Conservation (phyloP, 2,329 filamentous ascomycete genomes). For the Leptoxyphium fumago region DNA sequence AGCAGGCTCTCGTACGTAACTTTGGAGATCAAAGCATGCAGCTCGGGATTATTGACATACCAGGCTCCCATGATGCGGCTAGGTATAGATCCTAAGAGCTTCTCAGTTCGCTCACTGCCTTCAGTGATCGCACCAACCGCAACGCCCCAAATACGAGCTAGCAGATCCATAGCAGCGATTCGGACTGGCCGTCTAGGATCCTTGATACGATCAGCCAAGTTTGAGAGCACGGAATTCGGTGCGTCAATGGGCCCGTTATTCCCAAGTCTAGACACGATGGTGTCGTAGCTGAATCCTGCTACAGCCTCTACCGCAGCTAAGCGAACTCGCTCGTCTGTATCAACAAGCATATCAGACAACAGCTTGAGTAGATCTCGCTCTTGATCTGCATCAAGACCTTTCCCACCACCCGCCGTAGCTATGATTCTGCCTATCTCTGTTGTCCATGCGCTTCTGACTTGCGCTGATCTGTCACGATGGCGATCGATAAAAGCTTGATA, state of each 20-base stretch:
- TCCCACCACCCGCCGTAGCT: constrained; percentile 79
- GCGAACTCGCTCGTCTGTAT: constrained; percentile 82
- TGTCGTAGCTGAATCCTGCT: constrained; percentile 62
- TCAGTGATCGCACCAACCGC: constrained; percentile 74
- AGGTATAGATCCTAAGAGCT: constrained; percentile 68
- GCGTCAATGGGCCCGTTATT: constrained; percentile 60
- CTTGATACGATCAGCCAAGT: constrained; percentile 73
- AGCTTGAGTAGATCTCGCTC: constrained; percentile 59
- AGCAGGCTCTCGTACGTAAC: constrained; percentile 78
- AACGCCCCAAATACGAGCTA: constrained; percentile 87
- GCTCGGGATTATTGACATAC: constrained; percentile 77
- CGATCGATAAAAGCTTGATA: constrained; percentile 78
- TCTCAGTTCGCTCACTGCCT: constrained; percentile 60
- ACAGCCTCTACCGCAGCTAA: constrained; percentile 78
- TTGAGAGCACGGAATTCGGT: constrained; percentile 62
- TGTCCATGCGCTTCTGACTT: constrained; percentile 76
- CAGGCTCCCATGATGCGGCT: constrained; percentile 73
- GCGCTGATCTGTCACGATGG: constrained; percentile 69
- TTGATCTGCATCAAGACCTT: constrained; percentile 72
- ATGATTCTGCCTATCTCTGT: constrained; percentile 73
- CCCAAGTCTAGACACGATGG: constrained; percentile 71
- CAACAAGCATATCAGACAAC: constrained; percentile 67
- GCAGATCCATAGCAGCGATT: constrained; percentile 69
- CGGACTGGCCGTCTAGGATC: constrained; percentile 73
- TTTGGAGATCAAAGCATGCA: constrained; percentile 71